Evolutionary conservation across 805 yeast species (phyloP).

Genomic region (Myxozyma neotropica): DNA sequence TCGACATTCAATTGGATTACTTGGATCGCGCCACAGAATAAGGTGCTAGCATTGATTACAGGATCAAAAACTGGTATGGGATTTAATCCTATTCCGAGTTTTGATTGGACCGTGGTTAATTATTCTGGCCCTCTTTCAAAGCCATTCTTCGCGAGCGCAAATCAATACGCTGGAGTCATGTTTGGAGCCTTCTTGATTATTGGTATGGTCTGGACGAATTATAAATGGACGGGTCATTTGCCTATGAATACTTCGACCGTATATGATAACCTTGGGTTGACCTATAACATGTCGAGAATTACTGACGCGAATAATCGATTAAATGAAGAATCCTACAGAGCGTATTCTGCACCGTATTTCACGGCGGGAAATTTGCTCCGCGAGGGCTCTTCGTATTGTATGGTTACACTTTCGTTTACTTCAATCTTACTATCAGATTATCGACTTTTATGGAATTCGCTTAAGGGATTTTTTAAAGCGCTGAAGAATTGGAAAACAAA

Average conservation of each 20-base stretch:
- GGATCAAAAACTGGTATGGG: slow-evolving; percentile 61
- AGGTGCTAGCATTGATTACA: slow-evolving; percentile 56
- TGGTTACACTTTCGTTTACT: slow-evolving; percentile 58
- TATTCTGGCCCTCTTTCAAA: slow-evolving; percentile 56
- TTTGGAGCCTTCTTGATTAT: slow-evolving; percentile 38
- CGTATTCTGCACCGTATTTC: slow-evolving; percentile 68
- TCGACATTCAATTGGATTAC: slow-evolving; percentile 63
- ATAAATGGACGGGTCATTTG: slow-evolving; percentile 45
- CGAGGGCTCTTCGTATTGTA: slow-evolving; percentile 60
- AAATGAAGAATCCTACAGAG: slow-evolving; percentile 51
- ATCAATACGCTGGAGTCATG: slow-evolving; percentile 42
- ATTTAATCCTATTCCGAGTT: slow-evolving; percentile 44
- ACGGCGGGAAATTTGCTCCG: slow-evolving; percentile 62
- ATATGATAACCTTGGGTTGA: slow-evolving; percentile 55
- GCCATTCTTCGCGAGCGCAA: slow-evolving; percentile 59
- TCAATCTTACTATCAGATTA: slow-evolving; percentile 39
- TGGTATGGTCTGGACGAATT: slow-evolving; percentile 48
- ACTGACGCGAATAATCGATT: slow-evolving; percentile 49
- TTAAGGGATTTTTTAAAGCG: slow-evolving; percentile 51
- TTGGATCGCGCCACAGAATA: slow-evolving; percentile 44
- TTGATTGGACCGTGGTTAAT: slow-evolving; percentile 59
- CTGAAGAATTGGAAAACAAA: slow-evolving; percentile 38
- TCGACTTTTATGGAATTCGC: not conserved
- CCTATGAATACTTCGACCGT: slow-evolving; percentile 55
- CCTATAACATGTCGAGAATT: slow-evolving; percentile 52